Evolutionary conservation across 164 flowering plant genomes (phyloP).

Genomic region (Annona cherimola): DNA sequence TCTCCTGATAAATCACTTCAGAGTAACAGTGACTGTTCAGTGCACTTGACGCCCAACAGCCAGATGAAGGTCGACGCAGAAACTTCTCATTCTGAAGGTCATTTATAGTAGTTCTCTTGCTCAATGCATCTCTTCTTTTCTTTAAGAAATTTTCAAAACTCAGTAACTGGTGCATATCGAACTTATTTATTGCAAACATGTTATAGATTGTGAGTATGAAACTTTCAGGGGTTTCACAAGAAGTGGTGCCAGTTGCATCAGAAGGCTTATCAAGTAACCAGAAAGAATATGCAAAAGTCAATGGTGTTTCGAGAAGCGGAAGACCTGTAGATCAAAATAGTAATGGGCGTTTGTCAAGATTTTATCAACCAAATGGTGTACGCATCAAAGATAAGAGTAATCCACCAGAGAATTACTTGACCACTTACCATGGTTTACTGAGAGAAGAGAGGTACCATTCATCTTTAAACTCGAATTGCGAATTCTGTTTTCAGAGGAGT

Average conservation of each 20-base stretch:
- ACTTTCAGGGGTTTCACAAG: slow-evolving; percentile 29
- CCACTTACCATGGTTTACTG: slow-evolving; percentile 48
- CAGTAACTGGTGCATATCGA: no score
- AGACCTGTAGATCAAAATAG: slow-evolving; percentile 14
- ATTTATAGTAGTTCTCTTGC: background rate
- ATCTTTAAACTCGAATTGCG: background rate
- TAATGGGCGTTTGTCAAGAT: slow-evolving; percentile 2
- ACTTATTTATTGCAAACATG: background rate
- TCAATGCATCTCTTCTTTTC: background rate
- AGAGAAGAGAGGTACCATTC: slow-evolving; percentile 61
- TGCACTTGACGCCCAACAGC: slow-evolving; percentile 8
- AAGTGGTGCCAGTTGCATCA: slow-evolving; percentile 19
- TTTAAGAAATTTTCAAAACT: background rate
- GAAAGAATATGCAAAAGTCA: slow-evolving; percentile 23
- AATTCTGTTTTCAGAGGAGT: background rate
- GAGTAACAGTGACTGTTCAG: slow-evolving; percentile 19
- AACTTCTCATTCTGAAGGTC: slow-evolving; percentile 35
- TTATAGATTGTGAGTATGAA: slow-evolving; percentile 7
- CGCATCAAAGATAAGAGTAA: slow-evolving; percentile 19
- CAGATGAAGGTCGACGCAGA: slow-evolving; percentile 20
- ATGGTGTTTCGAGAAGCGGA: slow-evolving; percentile 21
- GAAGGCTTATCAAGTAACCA: slow-evolving; percentile 24
- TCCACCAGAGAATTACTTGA: slow-evolving; percentile 23
- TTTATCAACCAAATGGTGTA: slow-evolving; percentile 28
- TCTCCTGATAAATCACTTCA: slow-evolving; percentile 20